A percentile compares a stretch with the other conserved stretches of the same genome.
These are phyloP conservation scores for Diaporthe capsici DNA, from an alignment of 2,329 filamentous ascomycete genomes.

Conservation along the genomic window DNA sequence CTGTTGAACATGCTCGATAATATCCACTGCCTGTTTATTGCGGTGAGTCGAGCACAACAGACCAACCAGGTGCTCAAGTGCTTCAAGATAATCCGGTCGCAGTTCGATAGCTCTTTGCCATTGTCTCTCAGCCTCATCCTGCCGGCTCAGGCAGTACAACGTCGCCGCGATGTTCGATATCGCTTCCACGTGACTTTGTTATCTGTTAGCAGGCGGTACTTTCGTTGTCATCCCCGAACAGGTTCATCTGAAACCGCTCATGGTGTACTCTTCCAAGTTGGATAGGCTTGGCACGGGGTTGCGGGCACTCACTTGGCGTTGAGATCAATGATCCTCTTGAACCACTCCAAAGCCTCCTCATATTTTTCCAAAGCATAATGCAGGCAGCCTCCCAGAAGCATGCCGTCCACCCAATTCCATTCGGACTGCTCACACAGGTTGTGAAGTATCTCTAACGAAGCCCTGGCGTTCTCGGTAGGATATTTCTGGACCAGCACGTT, in stretches of 20 bases:
- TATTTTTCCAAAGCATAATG: conserved; percentile 92
- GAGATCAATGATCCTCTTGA: conserved; percentile 72
- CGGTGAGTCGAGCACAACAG: conserved; percentile 86
- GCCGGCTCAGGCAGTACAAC: conserved; percentile 84
- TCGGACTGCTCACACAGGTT: conserved; percentile 82
- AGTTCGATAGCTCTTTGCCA: conserved; percentile 89
- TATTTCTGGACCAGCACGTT: conserved; percentile 49
- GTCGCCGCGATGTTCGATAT: conserved; percentile 94
- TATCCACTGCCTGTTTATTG: conserved; percentile 85
- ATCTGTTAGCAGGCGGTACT: conserved; percentile 43
- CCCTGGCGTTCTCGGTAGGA: conserved; percentile 70
- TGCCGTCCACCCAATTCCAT: conserved; percentile 94
- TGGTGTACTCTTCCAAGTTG: background rate
- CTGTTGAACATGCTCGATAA: conserved; percentile 88
- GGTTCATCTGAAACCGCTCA: background rate
- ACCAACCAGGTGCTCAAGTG: conserved; percentile 93
- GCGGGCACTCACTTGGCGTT: conserved; percentile 65
- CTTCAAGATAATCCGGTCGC: conserved; percentile 91
- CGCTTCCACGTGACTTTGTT: conserved; percentile 85
- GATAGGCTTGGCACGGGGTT: background rate
- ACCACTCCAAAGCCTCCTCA: conserved; percentile 81
- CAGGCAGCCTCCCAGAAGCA: conserved; percentile 90
- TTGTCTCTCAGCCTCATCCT: conserved; percentile 85
- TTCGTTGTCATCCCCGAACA: background rate
- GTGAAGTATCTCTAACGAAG: conserved; percentile 79